A percentile compares a stretch with the other conserved stretches of the same genome.
Evolutionary conservation across 306 rosid genomes (phyloP).

Genomic region (Hippophae gyantsensis): DNA sequence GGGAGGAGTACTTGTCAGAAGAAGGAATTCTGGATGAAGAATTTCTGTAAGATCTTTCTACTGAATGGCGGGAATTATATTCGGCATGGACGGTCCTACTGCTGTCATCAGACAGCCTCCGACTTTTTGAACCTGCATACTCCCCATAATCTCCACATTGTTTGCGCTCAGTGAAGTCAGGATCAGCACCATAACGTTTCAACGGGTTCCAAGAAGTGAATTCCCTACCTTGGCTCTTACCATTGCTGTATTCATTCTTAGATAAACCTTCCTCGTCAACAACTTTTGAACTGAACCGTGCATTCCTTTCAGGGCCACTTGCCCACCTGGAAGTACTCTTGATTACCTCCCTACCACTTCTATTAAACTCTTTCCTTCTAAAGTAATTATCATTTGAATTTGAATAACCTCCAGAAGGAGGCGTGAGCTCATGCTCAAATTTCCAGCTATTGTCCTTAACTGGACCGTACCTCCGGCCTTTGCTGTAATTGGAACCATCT

Average conservation of each 20-base stretch:
- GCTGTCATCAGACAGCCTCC: slow-evolving; percentile 70
- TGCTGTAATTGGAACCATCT: slow-evolving; percentile 46
- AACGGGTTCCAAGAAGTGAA: slow-evolving; percentile 54
- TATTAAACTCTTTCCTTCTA: slow-evolving; percentile 63
- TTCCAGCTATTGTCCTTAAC: slow-evolving; percentile 61
- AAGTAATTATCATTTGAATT: slow-evolving; percentile 31
- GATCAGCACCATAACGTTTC: slow-evolving; percentile 66
- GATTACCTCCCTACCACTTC: slow-evolving; percentile 53
- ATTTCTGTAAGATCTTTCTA: slow-evolving; percentile 57
- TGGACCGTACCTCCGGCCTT: slow-evolving; percentile 47
- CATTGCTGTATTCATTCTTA: slow-evolving; percentile 53
- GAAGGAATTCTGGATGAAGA: slow-evolving; percentile 40
- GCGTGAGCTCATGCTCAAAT: slow-evolving; percentile 49
- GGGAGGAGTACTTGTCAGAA: slow-evolving; percentile 53
- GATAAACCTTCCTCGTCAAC: slow-evolving; percentile 53
- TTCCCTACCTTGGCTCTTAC: slow-evolving; percentile 61
- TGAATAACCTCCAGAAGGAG: slow-evolving; percentile 55
- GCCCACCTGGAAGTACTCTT: slow-evolving; percentile 71
- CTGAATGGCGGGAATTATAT: slow-evolving; percentile 50
- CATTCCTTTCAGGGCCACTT: slow-evolving; percentile 48
- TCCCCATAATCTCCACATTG: slow-evolving; percentile 54
- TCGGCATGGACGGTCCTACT: slow-evolving; percentile 45
- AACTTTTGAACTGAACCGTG: slow-evolving; percentile 73
- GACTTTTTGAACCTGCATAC: slow-evolving; percentile 46
- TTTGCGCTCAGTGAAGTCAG: slow-evolving; percentile 61